A percentile compares a stretch with the other conserved stretches of the same genome.
Evolutionary conservation across 1,284 basidiomycete genomes (phyloP).

Genomic region (Athelia psychrophila): DNA sequence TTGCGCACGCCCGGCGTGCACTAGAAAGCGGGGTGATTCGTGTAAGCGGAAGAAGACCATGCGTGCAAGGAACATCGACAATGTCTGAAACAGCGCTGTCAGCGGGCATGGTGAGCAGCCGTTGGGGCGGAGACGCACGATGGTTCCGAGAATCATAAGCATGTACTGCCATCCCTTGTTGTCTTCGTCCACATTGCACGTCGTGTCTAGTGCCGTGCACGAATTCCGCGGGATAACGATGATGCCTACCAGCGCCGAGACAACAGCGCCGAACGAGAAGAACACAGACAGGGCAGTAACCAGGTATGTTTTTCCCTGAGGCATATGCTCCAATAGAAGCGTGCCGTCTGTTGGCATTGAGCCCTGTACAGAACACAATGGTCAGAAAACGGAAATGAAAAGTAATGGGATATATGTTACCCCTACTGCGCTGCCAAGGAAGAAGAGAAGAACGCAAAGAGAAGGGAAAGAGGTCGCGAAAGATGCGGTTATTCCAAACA

Average conservation of each 20-base stretch:
- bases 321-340: constrained; percentile 91
- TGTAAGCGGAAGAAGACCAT: constrained; percentile 89
- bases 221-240: constrained; percentile 76
- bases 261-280: constrained; percentile 88
- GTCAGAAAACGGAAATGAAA: constrained; percentile 6
- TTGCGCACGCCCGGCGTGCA: constrained; percentile 76
- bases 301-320: constrained; percentile 87
- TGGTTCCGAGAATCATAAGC: constrained; percentile 66
- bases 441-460: constrained; percentile 81
- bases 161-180: constrained; percentile 90
- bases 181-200: constrained; percentile 63
- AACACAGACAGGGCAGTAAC: constrained; percentile 95
- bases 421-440: constrained; percentile 89
- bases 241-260: constrained; percentile 78
- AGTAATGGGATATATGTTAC: constrained; percentile 39
- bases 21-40: constrained; percentile 91
- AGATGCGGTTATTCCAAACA: constrained; percentile 86
- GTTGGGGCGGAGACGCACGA: constrained; percentile 45
- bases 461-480: constrained; percentile 70
- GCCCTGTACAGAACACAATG: constrained; percentile 44
- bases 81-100: constrained; percentile 53
- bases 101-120: neutral
- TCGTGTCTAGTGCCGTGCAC: constrained; percentile 47
- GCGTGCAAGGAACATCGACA: constrained; percentile 83
- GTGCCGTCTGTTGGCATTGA: constrained; percentile 98